Base-by-base conservation (phyloP, 345 rosid genomes). In the Moricandia arvensis region DNA sequence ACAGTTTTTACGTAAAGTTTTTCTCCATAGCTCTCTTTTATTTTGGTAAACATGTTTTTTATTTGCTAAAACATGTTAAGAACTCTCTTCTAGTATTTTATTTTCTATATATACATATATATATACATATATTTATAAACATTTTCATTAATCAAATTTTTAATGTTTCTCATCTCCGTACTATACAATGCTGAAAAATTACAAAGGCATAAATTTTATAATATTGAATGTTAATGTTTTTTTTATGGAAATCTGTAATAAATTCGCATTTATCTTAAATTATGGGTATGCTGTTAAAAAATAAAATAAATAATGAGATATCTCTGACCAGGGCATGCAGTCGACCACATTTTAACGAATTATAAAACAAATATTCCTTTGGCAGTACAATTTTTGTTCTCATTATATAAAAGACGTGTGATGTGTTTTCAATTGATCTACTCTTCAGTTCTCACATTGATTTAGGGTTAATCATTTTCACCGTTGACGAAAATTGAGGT, bases 201-300 rank as follows among this genome's bases (percentile, higher is more conserved):
- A 68, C 53, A n/a, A 30, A 12, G 4, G 43, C 66, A 54, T 55
- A 63, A 64, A 74, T 29, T 24, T 45, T 10, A 17, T 58, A 59
- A 31, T 29, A 63, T 12, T 21, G 12, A 43, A n/a, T 6, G 49
- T 41, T 10, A 70, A 12, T 38, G n/a, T n/a, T n/a, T n/a, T n/a
- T n/a, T n/a, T n/a, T n/a, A 10, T 37, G 43, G 43, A 37, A 9
- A 1, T 71, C 12, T 16, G 4, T n/a, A n/a, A n/a, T n/a, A n/a
- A n/a, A n/a, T n/a, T n/a, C n/a, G n/a, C n/a, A n/a, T n/a, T n/a
- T n/a, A n/a, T 18, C 45, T 3, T 63, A n/a, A 63, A 43, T 77
- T 34, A 71, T 71, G 79, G 75, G 75, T 59, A 76, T 69, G 69
- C 59, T 37, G 69, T 69, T 62, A 61, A 49, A 49, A 35, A 75